Evolutionary conservation across 2,329 filamentous ascomycete species (phyloP), one percentile per base, ranked within the genome.

Genomic region (Purpureocillium takamizusanense): DNA sequence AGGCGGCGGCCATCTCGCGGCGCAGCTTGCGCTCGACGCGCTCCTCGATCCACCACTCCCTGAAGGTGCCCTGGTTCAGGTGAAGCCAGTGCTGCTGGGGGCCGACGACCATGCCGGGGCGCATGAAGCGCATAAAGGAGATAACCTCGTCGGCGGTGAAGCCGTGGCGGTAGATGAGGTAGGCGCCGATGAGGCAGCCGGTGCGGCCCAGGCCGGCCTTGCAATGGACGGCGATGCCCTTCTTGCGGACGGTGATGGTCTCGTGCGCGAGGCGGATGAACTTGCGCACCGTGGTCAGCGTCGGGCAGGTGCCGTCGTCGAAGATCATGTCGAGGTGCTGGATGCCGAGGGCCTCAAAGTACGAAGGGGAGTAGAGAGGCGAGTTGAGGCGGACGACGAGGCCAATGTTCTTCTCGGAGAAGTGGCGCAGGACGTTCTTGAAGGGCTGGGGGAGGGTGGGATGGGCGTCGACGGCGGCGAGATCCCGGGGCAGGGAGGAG

Each of bases 271-370:
- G 73, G 49, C 86, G 86, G 61, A 98, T 90, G 59, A 98, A 98
- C 57, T 89, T 89, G 49, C 86, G 81, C 21, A 98, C 92, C n/a
- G 89, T 81, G 14, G 78, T 78, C 37, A 98, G 69, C 2, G 87
- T 81, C 16, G 92, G 92, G 60, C 92, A 98, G 4, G 92, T 98
- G 47, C 92, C 92, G 52, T 98, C 92, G 54, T 97, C 92, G 56
- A 98, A 98, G 54, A 98, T 97, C 92, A 98, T 98, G 65, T 98
- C 92, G 31, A 97, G 72, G 58, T 98, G 92, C 53, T 88, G 82
- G 55, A 98, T 97, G 23, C 90, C 90, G 37, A 98, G 72, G 4
- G 89, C 86, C 46, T 90, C 92, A 61, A 98, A 98, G 67, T 90
- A 95, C n/a, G 88, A 89, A 1, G 92, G 86, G 1, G 86, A 94